phyloP scores from a whole-genome alignment of 1,284 basidiomycete species.

The Stygiomarasmius scandens region DNA sequence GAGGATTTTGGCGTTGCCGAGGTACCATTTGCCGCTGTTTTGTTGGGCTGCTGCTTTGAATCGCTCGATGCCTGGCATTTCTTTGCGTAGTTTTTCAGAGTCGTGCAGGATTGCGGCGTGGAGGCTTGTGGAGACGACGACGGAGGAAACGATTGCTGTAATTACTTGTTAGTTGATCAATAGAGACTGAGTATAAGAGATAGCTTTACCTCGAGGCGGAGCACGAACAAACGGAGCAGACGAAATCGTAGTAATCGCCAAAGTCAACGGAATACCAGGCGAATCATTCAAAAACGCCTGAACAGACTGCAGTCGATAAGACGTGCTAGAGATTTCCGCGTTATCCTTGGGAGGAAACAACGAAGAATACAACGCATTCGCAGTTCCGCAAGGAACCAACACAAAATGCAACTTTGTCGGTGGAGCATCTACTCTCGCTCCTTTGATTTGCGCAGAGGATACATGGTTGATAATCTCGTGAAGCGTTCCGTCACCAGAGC shows the following conservation, averaged over 20 bases:
- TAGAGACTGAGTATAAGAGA: background rate
- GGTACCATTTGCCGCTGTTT: conserved; percentile 78
- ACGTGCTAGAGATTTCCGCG: conserved; percentile 26
- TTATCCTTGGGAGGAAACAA: conserved; percentile 48
- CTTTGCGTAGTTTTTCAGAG: conserved; percentile 73
- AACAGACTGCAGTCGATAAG: conserved; percentile 59
- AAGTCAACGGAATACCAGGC: conserved; percentile 50
- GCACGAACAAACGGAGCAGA: conserved; percentile 31
- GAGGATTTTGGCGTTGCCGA: conserved; percentile 59
- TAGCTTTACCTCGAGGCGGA: conserved; percentile 21
- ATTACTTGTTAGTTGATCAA: conserved; percentile 2
- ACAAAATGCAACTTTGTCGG: conserved; percentile 42
- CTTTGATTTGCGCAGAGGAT: conserved; percentile 34
- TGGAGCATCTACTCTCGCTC: conserved; percentile 16
- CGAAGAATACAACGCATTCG: conserved; percentile 86
- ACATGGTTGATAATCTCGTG: conserved; percentile 81
- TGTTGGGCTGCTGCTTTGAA: conserved; percentile 83
- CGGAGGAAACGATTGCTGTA: conserved; percentile 47
- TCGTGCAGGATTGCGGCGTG: conserved; percentile 87
- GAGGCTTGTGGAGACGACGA: conserved; percentile 79
- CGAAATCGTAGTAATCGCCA: conserved; percentile 57
- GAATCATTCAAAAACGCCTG: conserved; percentile 42
- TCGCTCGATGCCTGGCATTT: conserved; percentile 78
- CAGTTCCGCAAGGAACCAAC: conserved; percentile 86
- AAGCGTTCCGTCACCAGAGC: conserved; percentile 90